A percentile compares a stretch with the other conserved stretches of the same genome.
phyloP scores from a whole-genome alignment of 148 eudicot species.

The Bassia scoparia region DNA sequence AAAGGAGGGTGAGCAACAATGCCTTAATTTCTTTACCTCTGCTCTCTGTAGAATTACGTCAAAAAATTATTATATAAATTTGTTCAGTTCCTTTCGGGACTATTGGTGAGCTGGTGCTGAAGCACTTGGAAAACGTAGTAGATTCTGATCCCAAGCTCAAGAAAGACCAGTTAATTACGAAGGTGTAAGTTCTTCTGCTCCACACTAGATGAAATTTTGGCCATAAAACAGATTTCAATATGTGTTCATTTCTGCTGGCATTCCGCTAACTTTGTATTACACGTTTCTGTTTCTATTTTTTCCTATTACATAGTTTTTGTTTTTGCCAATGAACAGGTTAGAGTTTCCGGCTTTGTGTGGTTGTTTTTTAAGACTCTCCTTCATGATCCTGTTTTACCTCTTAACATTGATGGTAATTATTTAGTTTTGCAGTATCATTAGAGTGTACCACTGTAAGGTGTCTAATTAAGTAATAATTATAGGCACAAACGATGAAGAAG shows the following conservation, averaged over 20 bases:
- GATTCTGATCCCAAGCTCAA: slow-evolving; percentile 67
- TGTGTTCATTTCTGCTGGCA: background rate
- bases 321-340: slow-evolving; percentile 42
- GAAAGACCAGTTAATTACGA: slow-evolving; percentile 87
- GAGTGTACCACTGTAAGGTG: background rate
- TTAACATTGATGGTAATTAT: slow-evolving; percentile 79
- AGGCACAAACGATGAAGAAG: slow-evolving; percentile 78
- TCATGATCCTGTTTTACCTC: slow-evolving; percentile 97
- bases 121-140: slow-evolving; percentile 58
- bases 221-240: background rate
- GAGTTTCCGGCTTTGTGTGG: slow-evolving; percentile 94
- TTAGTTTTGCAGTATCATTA: background rate
- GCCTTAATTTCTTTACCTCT: slow-evolving; percentile 12
- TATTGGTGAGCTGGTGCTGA: slow-evolving; percentile 86
- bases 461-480: background rate
- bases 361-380: slow-evolving; percentile 95
- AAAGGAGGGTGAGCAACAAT: slow-evolving; percentile 74
- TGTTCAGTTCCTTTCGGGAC: slow-evolving; percentile 74
- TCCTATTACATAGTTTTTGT: slow-evolving; percentile 1
- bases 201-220: background rate
- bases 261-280: background rate
- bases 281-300: background rate
- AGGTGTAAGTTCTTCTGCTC: slow-evolving; percentile 62
- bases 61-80: slow-evolving; percentile 16
- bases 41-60: background rate